Evolutionary conservation across 208 protist genomes (phyloP).

Genomic region (Endotrypanum monterogeii): DNA sequence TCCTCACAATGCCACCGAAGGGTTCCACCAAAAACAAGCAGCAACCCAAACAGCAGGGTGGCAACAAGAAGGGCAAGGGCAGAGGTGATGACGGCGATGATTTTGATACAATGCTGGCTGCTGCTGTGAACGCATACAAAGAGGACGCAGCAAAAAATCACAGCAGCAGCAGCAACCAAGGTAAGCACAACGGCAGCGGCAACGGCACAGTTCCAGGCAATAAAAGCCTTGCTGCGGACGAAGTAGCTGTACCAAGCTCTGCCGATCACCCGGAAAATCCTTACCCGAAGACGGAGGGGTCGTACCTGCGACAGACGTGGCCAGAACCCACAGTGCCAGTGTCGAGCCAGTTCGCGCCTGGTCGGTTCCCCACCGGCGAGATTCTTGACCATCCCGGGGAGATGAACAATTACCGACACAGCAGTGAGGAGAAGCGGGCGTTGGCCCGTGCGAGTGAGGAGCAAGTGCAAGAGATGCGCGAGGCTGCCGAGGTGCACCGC

Average conservation of each 20-base stretch:
- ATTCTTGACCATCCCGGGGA: conserved; percentile 89
- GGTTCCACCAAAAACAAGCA: conserved; percentile 11
- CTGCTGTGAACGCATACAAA: conserved; percentile 64
- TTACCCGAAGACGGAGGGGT: conserved; percentile 48
- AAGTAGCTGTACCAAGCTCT: conserved; percentile 48
- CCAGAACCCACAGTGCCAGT: conserved; percentile 94
- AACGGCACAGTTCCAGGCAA: conserved; percentile 4
- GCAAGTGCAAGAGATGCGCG: conserved; percentile 86
- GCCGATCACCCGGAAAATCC: conserved; percentile 84
- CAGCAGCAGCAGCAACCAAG: conserved; percentile 18
- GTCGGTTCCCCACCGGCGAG: conserved; percentile 83
- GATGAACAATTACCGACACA: conserved; percentile 91
- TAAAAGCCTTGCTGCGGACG: conserved; percentile 44
- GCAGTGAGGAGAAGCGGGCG: conserved; percentile 91
- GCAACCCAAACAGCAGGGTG: conserved; percentile 23
- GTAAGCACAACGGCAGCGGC: conserved; percentile 26
- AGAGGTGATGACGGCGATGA: conserved; percentile 60
- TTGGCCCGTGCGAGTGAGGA: conserved; percentile 76
- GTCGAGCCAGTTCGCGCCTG: conserved; percentile 69
- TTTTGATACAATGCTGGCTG: conserved; percentile 73
- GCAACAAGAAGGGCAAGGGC: conserved; percentile 45
- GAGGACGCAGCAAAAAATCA: conserved; percentile 49
- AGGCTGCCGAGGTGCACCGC: conserved; percentile 91
- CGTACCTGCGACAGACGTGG: conserved; percentile 87
- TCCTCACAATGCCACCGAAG: conserved; percentile 53